Base-by-base conservation (phyloP, 371 early-diverging fungal species). In the Haplosporangium sp. region DNA sequence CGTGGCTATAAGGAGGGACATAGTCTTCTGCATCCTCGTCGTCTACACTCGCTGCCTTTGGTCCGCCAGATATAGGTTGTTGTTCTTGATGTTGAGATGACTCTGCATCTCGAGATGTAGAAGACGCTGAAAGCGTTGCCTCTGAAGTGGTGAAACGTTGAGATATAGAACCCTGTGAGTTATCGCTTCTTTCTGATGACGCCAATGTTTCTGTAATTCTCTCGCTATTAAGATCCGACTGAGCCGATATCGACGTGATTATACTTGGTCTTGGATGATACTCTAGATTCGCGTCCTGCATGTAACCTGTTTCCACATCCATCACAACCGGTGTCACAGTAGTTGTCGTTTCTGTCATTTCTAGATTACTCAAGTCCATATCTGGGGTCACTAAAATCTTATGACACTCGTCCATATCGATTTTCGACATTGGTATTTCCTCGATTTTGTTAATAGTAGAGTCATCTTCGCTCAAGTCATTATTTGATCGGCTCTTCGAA, bases 361-460 rank as follows among this genome's bases (percentile, higher is more conserved):
- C 52, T 15, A 45, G 45, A 61, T 61, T 55, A 19, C 40, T 40
- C 52, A 65, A 17, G 6, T 65, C 66, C 56, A 65, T 65, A 42
- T 65, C 47, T 20, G 66, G 52, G 5, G 66, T 65, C 6, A 65
- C 66, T 4, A 57, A 20, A 17, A 65, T 65, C 58, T 57, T 57
- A 45, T 38, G 53, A 13, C 11, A 34, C 4, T 44, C 42, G 27
- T 64, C 19, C n/a, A 57, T 9, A 3, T 42, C 57, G 7, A 65
- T 13, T 11, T 1, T 34, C 5, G 56, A 34, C 27, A 17, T 19
- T 10, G 66, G 56, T 4, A 17, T 34, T 20, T 55, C 66, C 45
- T 65, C 65, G 10, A 65, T 44, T 44, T 65, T 65, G 65, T 65
- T n/a, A 6, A 34, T 9, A 2, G 3, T 20, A 4, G 35, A 20